These are phyloP conservation scores for Suillus weaverae DNA, from an alignment of 768 basidiomycete species.

Conservation along the genomic window DNA sequence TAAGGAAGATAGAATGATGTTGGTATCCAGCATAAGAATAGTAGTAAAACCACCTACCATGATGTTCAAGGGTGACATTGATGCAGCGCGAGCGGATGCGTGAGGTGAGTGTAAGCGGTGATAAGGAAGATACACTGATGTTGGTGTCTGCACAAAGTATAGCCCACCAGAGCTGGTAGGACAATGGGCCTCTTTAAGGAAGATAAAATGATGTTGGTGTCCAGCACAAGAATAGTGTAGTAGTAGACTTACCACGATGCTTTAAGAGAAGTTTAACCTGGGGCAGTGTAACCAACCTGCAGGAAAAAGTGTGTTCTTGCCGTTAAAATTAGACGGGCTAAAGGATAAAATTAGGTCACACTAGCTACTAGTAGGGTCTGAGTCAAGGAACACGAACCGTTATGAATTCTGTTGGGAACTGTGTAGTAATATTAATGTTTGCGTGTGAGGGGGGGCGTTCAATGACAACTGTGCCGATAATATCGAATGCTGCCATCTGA, in stretches of 20 bases:
- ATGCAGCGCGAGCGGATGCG: slow-evolving; percentile 15
- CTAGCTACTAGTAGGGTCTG: too few species aligned
- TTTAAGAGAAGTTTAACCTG: too few species aligned
- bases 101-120: too few species aligned
- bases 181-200: slow-evolving; percentile 44
- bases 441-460: background rate
- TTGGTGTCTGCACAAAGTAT: too few species aligned
- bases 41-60: slow-evolving; percentile 72
- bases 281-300: background rate
- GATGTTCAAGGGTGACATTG: slow-evolving; percentile 50
- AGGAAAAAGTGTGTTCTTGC: background rate
- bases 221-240: slow-evolving; percentile 87
- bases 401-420: background rate
- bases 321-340: too few species aligned
- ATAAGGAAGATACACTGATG: too few species aligned
- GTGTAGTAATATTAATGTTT: background rate
- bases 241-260: too few species aligned
- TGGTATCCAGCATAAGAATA: slow-evolving; percentile 89
- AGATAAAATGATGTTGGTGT: slow-evolving; percentile 92
- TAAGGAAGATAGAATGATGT: slow-evolving; percentile 81
- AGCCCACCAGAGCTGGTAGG: too few species aligned
- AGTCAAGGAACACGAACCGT: background rate
- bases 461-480: background rate
- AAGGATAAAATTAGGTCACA: too few species aligned
- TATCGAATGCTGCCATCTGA: background rate